Base-by-base conservation (phyloP, 2,329 filamentous ascomycete species). In the Nothopassalora personata region DNA sequence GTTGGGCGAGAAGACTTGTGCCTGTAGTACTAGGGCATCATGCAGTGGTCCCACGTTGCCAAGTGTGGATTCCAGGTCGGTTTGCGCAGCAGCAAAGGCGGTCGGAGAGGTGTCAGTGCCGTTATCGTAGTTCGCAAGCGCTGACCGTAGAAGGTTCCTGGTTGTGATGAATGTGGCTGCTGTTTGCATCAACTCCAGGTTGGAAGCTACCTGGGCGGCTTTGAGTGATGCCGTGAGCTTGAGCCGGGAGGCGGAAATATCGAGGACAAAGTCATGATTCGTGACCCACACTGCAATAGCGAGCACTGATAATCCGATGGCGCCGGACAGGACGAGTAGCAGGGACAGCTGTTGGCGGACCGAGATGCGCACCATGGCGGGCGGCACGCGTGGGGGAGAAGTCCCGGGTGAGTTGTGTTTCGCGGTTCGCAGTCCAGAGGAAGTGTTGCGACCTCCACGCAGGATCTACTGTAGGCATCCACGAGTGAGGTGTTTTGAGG, bases 341-440 rank as follows among this genome's bases (percentile, higher is more conserved):
- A 86, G 80, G 66, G 86, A 90, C 67, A 97, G 82, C 82, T 97
- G 92, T 77, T 92, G 87, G 67, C 91, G 85, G 70, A 96, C 96
- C 59, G 89, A 87, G 73, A 96, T 85, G 74, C 91, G 86, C 90
- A 96, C 93, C 23, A 33, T 66, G 6, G 33, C 31, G 19, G 31
- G 52, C 49, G 49, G 4, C 19, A 34, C 49, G 3, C 27, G 59
- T 50, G 19, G 50, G 47, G 15, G 33, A 18, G 36, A 18, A 15
- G 23, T 19, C 11, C 28, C 27, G 10, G 34, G 11, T 15, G 28
- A 13, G 6, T 11, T 19, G 49, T 34, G 28, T 51, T 5, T 28
- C 19, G 23, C 30, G 10, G 49, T 33, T 19, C 15, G 11, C 27
- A 34, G 23, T 10, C 11, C 27, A 3, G 13, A 10, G 4, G 30